A percentile compares a stretch with the other conserved stretches of the same genome.
Evolutionary conservation across 495 filamentous ascomycete genomes (phyloP).

Genomic region (Lentithecium fluviatile): DNA sequence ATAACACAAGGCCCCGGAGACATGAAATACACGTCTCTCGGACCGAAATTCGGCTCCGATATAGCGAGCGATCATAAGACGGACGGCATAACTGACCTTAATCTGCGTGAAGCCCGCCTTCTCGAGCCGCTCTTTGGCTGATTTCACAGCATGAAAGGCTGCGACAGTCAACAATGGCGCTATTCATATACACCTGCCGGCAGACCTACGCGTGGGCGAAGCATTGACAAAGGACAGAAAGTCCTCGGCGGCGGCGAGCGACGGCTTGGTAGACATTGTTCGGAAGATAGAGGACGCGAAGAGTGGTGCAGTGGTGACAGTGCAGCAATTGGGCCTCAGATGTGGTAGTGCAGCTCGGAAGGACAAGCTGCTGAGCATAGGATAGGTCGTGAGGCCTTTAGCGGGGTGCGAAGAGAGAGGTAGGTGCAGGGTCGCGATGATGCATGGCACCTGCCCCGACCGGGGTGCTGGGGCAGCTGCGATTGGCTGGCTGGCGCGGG

Average conservation of each 20-base stretch:
- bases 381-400: constrained; percentile 20
- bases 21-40: not conserved
- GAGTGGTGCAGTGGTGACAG: not conserved
- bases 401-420: constrained; percentile 10
- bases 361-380: constrained; percentile 19
- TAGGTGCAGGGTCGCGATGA: not conserved
- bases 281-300: constrained; percentile 1
- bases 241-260: constrained; percentile 63
- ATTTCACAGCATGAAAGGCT: constrained; percentile 95
- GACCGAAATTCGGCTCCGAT: not conserved
- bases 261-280: constrained; percentile 38
- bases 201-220: constrained; percentile 81
- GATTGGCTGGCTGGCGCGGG: constrained; percentile 13
- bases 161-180: constrained; percentile 29
- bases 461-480: not conserved
- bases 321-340: constrained; percentile 9
- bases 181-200: not conserved
- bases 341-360: constrained; percentile 22
- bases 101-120: constrained; percentile 84
- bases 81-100: constrained; percentile 52
- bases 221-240: constrained; percentile 93
- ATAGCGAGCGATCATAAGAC: not conserved
- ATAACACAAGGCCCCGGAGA: too few relatives aligned
- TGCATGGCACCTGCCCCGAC: not conserved
- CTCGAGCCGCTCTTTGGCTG: constrained; percentile 68